Conservation (phyloP, 2,329 filamentous ascomycete genomes). For the Podosphaera aphanis region DNA sequence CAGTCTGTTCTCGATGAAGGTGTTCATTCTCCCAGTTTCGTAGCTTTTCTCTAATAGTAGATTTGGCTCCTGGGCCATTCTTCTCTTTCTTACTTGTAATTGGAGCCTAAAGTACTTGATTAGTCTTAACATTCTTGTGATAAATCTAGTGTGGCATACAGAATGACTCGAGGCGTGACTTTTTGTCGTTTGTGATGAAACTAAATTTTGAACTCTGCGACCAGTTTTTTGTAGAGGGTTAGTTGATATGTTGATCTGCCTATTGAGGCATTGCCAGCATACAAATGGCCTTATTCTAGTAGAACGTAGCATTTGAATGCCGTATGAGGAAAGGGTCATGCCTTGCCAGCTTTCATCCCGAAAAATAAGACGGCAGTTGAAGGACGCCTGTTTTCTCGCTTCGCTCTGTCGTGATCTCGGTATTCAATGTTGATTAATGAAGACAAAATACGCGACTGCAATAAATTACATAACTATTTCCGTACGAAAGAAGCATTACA, state of each 20-base stretch:
- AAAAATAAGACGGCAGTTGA: too few species aligned
- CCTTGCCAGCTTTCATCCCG: too few species aligned
- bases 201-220: background rate
- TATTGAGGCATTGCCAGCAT: slow-evolving; percentile 12
- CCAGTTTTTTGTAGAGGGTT: background rate
- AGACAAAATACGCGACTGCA: too few species aligned
- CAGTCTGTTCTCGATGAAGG: slow-evolving; percentile 3
- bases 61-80: background rate
- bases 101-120: background rate
- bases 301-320: slow-evolving; percentile 8
- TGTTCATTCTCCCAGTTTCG: slow-evolving; percentile 22
- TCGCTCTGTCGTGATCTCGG: too few species aligned
- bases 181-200: background rate
- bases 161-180: background rate
- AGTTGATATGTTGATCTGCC: background rate
- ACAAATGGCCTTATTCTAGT: slow-evolving; percentile 6
- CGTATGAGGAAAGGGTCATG: too few species aligned
- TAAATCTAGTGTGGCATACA: background rate
- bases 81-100: background rate
- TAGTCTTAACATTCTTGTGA: background rate
- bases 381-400: too few species aligned
- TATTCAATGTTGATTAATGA: too few species aligned
- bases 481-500: too few species aligned
- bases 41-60: slow-evolving; percentile 17
- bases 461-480: too few species aligned